Evolutionary conservation across 495 filamentous ascomycete genomes (phyloP), one percentile per base, ranked within the genome.

Genomic region (Pyronema omphalodes): DNA sequence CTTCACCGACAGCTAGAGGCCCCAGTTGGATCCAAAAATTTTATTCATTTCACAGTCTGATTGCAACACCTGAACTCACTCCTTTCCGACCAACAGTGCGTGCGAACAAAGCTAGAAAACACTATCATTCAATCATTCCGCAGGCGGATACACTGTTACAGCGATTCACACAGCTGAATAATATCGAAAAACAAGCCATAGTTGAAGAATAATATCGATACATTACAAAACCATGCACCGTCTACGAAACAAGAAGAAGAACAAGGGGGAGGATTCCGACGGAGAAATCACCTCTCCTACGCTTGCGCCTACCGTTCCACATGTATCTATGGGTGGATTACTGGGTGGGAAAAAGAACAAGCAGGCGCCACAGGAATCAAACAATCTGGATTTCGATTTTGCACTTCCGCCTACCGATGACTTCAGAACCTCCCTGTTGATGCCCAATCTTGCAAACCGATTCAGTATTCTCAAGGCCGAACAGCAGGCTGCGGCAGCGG

Each of bases 391-490:
- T 55, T 68, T 95, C 14, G 67, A 80, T 3, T 71, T 67, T 17
- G 89, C 78, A 4, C 71, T 99, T 5, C 91, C 91, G 3, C 74
- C 88, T 0, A 77, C 71, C 14, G 88, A 96, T 65, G 77, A 95
- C 67, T 96, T 99, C 60, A 82, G 91, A n/a, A 99, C 91, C 6
- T 96, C 93, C 70, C 67, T 96, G 44, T 68, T 99, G 19, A 94
- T 99, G 91, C 84, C 87, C 6, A 91, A 88, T 47, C 73, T 99
- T 3, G 94, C 89, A 0, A 86, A 91, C 14, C 78, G 91, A 3
- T 99, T 99, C 66, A 95, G 89, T 57, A 96, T 99, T 84, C 67
- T 99, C 18, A 59, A 60, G 44, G 52, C 53, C 53, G 62, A 65
- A 43, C 57, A 62, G 51, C 46, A 53, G 3, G 59, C 53, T 9